These are phyloP conservation scores for Russula virescens DNA, from an alignment of 768 basidiomycete species.

Conservation along the genomic window DNA sequence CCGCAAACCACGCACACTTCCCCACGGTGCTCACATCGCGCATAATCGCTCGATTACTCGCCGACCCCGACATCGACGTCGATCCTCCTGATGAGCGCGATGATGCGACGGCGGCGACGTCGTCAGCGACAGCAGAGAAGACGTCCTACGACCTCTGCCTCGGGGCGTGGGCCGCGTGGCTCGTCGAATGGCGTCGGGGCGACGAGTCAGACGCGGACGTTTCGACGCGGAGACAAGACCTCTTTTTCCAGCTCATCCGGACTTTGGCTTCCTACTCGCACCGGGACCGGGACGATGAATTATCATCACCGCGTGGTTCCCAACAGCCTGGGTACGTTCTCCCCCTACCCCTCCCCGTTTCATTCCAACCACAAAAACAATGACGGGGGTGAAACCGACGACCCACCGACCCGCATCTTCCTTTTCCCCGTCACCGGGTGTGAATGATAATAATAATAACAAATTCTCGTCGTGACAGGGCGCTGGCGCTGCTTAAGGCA, in stretches of 20 bases:
- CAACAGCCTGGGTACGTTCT: slow-evolving; percentile 34
- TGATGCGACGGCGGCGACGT: background rate
- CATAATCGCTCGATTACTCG: slow-evolving; percentile 38
- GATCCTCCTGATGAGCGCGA: background rate
- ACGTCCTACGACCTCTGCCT: slow-evolving; percentile 53
- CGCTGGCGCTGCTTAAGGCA: slow-evolving; percentile 36
- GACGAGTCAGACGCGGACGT: slow-evolving; percentile 31
- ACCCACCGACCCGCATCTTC: too few relatives aligned
- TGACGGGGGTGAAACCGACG: too few relatives aligned
- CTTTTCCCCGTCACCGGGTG: too few relatives aligned
- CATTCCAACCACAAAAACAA: too few relatives aligned
- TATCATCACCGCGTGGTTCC: slow-evolving; percentile 18
- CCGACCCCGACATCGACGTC: slow-evolving; percentile 22
- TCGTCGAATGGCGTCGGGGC: slow-evolving; percentile 37
- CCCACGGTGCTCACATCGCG: slow-evolving; percentile 42
- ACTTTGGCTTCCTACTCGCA: slow-evolving; percentile 31
- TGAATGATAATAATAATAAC: too few relatives aligned
- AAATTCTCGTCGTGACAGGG: too few relatives aligned
- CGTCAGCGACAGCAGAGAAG: slow-evolving; percentile 23
- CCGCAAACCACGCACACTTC: slow-evolving; percentile 51
- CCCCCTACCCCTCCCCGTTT: too few relatives aligned
- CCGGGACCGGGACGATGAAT: slow-evolving; percentile 22
- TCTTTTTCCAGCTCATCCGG: slow-evolving; percentile 42
- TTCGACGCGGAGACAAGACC: slow-evolving; percentile 40
- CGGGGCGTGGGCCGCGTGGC: slow-evolving; percentile 68